Percentiles rank a stretch among this genome's conserved stretches.
phyloP scores from a whole-genome alignment of 495 filamentous ascomycete genomes.

The Tricharina praecox region DNA sequence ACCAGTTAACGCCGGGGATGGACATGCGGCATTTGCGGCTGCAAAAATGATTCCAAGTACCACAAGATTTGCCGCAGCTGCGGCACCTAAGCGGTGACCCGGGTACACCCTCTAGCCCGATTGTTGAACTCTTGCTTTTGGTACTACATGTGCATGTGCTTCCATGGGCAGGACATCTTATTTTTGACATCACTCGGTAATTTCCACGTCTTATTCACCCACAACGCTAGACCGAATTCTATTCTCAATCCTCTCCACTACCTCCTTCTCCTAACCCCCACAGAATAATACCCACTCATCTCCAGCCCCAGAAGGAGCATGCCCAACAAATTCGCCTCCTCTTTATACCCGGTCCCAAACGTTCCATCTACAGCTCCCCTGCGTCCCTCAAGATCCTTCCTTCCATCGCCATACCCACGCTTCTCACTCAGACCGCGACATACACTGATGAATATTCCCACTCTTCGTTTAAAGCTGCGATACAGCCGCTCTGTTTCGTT shows the following conservation, averaged over 20 bases:
- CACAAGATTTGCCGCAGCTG: too few relatives aligned
- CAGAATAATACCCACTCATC: conserved; percentile 42
- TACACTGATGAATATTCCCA: conserved; percentile 50
- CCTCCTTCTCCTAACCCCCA: not conserved
- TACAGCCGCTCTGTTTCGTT: conserved; percentile 40
- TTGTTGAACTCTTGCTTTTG: too few relatives aligned
- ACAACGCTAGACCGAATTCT: too few relatives aligned
- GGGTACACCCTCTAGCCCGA: too few relatives aligned
- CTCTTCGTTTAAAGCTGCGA: conserved; percentile 45
- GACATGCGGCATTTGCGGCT: too few relatives aligned
- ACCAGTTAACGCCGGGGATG: too few relatives aligned
- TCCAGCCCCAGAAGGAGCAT: conserved; percentile 41
- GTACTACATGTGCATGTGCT: too few relatives aligned
- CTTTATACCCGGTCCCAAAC: conserved; percentile 18
- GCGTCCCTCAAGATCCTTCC: conserved; percentile 26
- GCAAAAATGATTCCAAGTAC: too few relatives aligned
- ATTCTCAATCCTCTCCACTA: not conserved
- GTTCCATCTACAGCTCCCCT: conserved; percentile 24
- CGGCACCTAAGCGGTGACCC: too few relatives aligned
- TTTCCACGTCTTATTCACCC: too few relatives aligned
- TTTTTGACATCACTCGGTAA: too few relatives aligned
- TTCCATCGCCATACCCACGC: conserved; percentile 36
- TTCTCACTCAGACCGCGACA: conserved; percentile 45
- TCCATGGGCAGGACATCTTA: too few relatives aligned
- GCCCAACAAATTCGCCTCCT: conserved; percentile 34